Percentiles rank a stretch among this genome's conserved stretches.
Conservation (phyloP, 179 eudicot species). For the Vitellaria paradoxa region DNA sequence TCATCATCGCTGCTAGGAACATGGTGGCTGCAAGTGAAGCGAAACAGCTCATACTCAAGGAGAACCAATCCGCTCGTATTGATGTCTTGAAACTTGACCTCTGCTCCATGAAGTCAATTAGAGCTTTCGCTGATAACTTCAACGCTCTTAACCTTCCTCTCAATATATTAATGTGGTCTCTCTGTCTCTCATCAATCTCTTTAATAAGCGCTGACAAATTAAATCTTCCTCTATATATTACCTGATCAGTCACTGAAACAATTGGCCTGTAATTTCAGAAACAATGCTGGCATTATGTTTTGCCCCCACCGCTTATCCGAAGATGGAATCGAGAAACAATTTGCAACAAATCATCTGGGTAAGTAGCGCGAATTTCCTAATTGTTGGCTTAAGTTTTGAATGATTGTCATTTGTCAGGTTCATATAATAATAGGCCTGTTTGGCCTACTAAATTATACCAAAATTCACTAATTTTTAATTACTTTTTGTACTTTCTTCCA, state of each 20-base stretch:
- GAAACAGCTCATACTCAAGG: slow-evolving; percentile 47
- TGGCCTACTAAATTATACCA: too few relatives aligned
- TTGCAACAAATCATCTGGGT: slow-evolving; percentile 78
- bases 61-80: slow-evolving; percentile 37
- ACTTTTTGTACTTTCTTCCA: too few relatives aligned
- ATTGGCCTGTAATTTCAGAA: slow-evolving; percentile 35
- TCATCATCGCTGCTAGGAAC: slow-evolving; percentile 74
- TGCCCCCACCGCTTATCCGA: slow-evolving; percentile 62
- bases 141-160: slow-evolving; percentile 63
- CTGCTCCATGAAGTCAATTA: slow-evolving; percentile 52
- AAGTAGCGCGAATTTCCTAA: not conserved
- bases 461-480: too few relatives aligned
- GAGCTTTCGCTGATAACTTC: slow-evolving; percentile 48
- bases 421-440: too few relatives aligned
- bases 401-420: not conserved
- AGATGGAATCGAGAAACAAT: slow-evolving; percentile 71
- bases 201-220: too few relatives aligned
- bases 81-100: slow-evolving; percentile 63
- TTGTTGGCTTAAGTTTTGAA: not conserved
- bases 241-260: too few relatives aligned
- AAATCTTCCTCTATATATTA: too few relatives aligned
- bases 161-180: slow-evolving; percentile 62
- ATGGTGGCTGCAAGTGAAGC: slow-evolving; percentile 64
- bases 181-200: slow-evolving; percentile 16
- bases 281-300: slow-evolving; percentile 81